Base-by-base conservation (phyloP, 2,329 filamentous ascomycete species). In the Hansfordia pulvinata region DNA sequence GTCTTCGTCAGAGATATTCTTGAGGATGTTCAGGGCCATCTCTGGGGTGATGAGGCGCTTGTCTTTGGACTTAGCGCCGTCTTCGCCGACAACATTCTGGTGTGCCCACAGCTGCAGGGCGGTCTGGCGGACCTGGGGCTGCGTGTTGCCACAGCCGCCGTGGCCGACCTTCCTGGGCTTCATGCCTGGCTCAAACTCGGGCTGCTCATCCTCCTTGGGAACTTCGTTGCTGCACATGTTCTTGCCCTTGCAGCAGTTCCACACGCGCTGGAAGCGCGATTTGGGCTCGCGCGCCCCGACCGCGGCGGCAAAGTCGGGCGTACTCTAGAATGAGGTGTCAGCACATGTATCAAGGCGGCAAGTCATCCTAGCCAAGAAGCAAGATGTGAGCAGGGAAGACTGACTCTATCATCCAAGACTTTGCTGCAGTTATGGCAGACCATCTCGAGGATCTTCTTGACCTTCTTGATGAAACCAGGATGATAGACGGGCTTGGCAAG, bases 391-490 rank as follows among this genome's bases (percentile, higher is more conserved):
- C 52, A 62, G 64, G 64, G 62, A 64, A 66, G 64, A 92, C 88
- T 84, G 77, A 96, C 88, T 77, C 84, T 82, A 71, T 96, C 86
- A 60, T 85, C 79, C 66, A 93, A 73, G 50, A 96, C 83, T 66
- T 90, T 93, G 60, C 86, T 88, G 68, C 92, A 98, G 57, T 92
- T 94, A 62, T 93, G 86, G 69, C 92, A 98, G 55, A 98, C 86
- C 43, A 86, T 90, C 69, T 98, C 92, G 54, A 98, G 66, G 44
- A 99, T 74, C 67, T 96, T 98, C 69, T 99, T 98, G 59, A 93
- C 86, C 64, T 96, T 96, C 55, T 83, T 92, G 61, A 99, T 80
- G 58, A 94, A 99, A 46, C 90, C 90, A 63, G 66, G 60, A 44
- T 99, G 90, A 55, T 81, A 99, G 43, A 98, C 90, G 30, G 92